These are phyloP conservation scores for Lachancea fermentati DNA, from an alignment of 805 yeast genomes.

Conservation along the genomic window DNA sequence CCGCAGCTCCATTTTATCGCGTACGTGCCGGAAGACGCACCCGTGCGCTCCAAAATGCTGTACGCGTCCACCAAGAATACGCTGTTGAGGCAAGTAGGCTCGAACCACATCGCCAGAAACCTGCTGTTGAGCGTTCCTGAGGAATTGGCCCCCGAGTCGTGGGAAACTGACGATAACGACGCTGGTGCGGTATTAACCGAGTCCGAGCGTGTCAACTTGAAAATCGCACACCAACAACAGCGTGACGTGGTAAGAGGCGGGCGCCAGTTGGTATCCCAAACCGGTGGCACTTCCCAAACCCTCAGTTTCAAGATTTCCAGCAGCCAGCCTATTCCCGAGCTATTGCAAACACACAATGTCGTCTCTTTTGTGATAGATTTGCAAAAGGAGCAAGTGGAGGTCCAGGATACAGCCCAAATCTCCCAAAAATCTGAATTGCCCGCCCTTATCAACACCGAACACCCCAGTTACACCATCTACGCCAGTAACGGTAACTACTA, in stretches of 20 bases:
- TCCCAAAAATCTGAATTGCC: constrained; percentile 29
- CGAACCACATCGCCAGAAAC: constrained; percentile 33
- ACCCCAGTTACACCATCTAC: constrained; percentile 57
- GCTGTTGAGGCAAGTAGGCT: constrained; percentile 68
- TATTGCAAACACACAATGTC: constrained; percentile 38
- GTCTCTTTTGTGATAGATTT: constrained; percentile 48
- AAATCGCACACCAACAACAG: constrained; percentile 28
- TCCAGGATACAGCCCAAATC: constrained; percentile 27
- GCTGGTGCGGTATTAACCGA: constrained; percentile 19
- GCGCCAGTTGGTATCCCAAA: constrained; percentile 26
- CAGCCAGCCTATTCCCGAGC: constrained; percentile 13
- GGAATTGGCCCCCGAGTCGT: constrained; percentile 23
- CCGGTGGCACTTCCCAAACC: constrained; percentile 22
- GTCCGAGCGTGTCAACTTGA: constrained; percentile 22
- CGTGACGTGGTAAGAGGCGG: constrained; percentile 18
- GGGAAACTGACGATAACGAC: constrained; percentile 10
- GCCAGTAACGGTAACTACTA: constrained; percentile 39
- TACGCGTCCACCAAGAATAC: constrained; percentile 88
- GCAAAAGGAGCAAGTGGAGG: constrained; percentile 42
- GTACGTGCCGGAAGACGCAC: constrained; percentile 81
- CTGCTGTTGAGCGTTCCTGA: constrained; percentile 31
- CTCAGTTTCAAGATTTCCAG: constrained; percentile 23
- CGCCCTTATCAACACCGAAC: constrained; percentile 33
- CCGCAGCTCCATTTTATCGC: constrained; percentile 46
- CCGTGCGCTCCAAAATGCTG: constrained; percentile 81